Evolutionary conservation across 169 alveolate genomes (phyloP), one percentile per base, ranked within the genome.

Genomic region (Toxoplasma gondii): DNA sequence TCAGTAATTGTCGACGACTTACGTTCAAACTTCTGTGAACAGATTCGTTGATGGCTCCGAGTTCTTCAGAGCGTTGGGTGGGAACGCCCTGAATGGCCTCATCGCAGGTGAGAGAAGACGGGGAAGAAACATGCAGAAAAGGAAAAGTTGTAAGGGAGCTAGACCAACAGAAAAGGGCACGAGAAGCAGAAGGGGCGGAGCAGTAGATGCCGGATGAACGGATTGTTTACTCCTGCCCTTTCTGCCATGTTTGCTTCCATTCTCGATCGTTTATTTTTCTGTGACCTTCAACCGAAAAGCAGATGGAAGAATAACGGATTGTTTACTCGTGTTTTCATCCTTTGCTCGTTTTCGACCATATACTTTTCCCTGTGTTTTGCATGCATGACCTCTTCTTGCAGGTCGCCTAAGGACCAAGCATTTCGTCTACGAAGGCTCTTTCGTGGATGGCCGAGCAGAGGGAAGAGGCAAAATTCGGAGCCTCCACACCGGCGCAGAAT

Each of bases 351-450:
- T 12, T 12, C 58, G 4, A 12, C 58, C 58, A 7, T 49, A 4
- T 4, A 49, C 22, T 4, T 49, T 12, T 49, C 22, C 12, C 58
- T 49, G 58, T 7, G 58, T n/a, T n/a, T n/a, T n/a, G 58, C 58
- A 16, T 64, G 74, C 22, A 31, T 27, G 7, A 22, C 29, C 29
- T 64, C 34, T 64, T 64, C n/a, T n/a, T 27, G 19, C 22, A 78
- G 86, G 86, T 19, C 39, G 39, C 86, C 43, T 78, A 17, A 17
- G 45, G 9, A 78, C 86, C 29, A 27, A 19, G 44, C 4, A 38
- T 36, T 82, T 82, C 64, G 39, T 27, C 64, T 90, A 58, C 44
- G 86, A 90, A 43, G 93, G 93, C n/a, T 31, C 41, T 1, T 90
- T 53, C 27, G 45, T 16, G 43, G 70, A 64, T 43, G 58, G 69